Percentiles rank a stretch among this genome's conserved stretches.
Evolutionary conservation across 2,329 filamentous ascomycete species (phyloP).

Genomic region (Scedosporium aurantiacum): DNA sequence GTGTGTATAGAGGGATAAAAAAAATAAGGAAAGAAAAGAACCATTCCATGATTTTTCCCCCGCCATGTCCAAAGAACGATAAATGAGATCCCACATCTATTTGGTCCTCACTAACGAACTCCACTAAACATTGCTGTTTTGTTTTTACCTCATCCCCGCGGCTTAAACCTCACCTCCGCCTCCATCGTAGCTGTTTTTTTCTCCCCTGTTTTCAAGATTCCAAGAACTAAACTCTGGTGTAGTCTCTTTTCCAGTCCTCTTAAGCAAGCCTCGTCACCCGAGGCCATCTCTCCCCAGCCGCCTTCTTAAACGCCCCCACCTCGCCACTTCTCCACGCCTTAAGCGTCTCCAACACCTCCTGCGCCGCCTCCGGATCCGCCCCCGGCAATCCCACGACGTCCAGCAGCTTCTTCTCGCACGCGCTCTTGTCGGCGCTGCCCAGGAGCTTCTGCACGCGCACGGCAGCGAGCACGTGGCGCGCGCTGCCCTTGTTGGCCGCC

Average conservation of each 20-base stretch:
- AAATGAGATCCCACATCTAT: not conserved
- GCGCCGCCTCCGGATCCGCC: constrained; percentile 44
- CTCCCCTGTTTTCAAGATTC: not conserved
- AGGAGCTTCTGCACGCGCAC: constrained; percentile 49
- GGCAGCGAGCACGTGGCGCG: constrained; percentile 51
- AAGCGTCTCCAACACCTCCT: constrained; percentile 31
- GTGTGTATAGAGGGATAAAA: no score
- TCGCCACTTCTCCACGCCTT: constrained; percentile 38
- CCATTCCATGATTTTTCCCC: no score
- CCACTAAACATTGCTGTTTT: not conserved
- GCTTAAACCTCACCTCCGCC: not conserved
- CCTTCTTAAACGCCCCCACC: constrained; percentile 34
- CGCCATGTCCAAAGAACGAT: not conserved
- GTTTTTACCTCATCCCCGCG: constrained; percentile 4
- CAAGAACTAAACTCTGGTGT: not conserved
- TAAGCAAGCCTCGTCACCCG: constrained; percentile 35
- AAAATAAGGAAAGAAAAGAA: no score
- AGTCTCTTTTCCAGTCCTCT: not conserved
- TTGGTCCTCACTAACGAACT: not conserved
- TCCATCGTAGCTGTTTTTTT: not conserved
- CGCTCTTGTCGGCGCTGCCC: constrained; percentile 38
- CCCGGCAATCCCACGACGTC: constrained; percentile 40
- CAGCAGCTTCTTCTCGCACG: constrained; percentile 52
- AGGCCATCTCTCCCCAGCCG: constrained; percentile 38
- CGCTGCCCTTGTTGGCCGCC: constrained; percentile 49